A percentile compares a stretch with the other conserved stretches of the same genome.
Conservation (phyloP, 2,329 filamentous ascomycete species). For the Aureobasidium sp. region DNA sequence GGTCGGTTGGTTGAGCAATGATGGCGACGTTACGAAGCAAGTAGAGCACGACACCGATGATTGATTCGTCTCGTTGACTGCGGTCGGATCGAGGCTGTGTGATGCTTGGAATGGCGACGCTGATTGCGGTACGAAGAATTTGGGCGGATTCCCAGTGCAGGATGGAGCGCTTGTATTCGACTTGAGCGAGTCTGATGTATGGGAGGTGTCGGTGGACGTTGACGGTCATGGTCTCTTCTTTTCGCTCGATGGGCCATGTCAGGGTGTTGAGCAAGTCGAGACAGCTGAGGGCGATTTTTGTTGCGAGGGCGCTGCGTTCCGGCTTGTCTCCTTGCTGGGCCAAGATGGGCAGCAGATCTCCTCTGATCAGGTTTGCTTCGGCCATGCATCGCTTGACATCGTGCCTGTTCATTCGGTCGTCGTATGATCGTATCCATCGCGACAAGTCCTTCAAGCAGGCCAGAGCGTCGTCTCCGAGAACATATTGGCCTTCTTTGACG, state of each 20-base stretch:
- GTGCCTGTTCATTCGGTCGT: conserved; percentile 86
- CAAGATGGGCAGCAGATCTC: conserved; percentile 84
- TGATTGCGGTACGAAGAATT: conserved; percentile 73
- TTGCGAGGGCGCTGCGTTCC: conserved; percentile 68
- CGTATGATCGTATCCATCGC: conserved; percentile 90
- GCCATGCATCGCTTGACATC: conserved; percentile 90
- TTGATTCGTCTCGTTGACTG: conserved; percentile 73
- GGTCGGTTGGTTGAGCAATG: conserved; percentile 66
- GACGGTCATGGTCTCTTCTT: conserved; percentile 73
- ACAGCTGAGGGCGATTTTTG: conserved; percentile 74
- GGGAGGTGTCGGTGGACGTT: conserved; percentile 92
- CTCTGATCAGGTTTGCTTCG: conserved; percentile 85
- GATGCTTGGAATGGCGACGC: conserved; percentile 79
- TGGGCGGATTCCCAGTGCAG: conserved; percentile 73
- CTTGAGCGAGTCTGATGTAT: conserved; percentile 79
- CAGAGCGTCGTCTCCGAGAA: conserved; percentile 86
- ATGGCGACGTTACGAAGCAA: conserved; percentile 83
- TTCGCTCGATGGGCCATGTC: conserved; percentile 85
- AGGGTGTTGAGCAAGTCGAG: conserved; percentile 85
- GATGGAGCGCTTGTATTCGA: conserved; percentile 81
- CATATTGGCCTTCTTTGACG: conserved; percentile 74
- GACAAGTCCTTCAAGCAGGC: conserved; percentile 89
- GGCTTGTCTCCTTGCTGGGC: conserved; percentile 70
- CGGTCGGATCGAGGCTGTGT: conserved; percentile 69
- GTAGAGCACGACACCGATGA: conserved; percentile 84